Evolutionary conservation across 331 rosid species (phyloP).

Genomic region (Quercus phellos): DNA sequence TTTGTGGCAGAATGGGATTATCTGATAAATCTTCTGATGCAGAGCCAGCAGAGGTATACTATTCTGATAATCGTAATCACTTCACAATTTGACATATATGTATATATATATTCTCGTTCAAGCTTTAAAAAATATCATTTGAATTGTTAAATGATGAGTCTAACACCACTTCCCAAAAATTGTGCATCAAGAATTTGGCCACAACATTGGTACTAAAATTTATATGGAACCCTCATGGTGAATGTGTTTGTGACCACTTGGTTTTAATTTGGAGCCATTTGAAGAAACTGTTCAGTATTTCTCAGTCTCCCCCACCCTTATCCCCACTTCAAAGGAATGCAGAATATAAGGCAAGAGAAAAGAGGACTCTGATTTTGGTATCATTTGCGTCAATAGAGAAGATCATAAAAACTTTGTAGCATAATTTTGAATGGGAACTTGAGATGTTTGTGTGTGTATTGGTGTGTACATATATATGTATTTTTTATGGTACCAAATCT

Average conservation of each 20-base stretch:
- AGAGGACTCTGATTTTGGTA: not conserved
- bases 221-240: not conserved
- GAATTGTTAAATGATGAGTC: not conserved
- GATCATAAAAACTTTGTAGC: not conserved
- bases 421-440: not conserved
- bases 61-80: not conserved
- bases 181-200: not conserved
- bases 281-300: not conserved
- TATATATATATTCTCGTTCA: not conserved
- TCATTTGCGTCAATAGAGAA: not conserved
- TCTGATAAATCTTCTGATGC: conserved; percentile 44
- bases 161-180: not conserved
- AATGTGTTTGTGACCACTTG: not conserved
- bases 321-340: not conserved
- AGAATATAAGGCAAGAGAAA: not conserved
- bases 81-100: not conserved
- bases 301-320: not conserved
- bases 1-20: conserved; percentile 60
- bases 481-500: not conserved
- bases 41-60: conserved; percentile 64
- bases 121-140: not conserved
- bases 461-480: no score
- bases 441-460: not conserved
- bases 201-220: not conserved
- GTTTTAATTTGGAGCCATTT: not conserved